These are phyloP conservation scores for Cyphellophora attinorum DNA, from an alignment of 2,329 filamentous ascomycete genomes.

Conservation along the genomic window DNA sequence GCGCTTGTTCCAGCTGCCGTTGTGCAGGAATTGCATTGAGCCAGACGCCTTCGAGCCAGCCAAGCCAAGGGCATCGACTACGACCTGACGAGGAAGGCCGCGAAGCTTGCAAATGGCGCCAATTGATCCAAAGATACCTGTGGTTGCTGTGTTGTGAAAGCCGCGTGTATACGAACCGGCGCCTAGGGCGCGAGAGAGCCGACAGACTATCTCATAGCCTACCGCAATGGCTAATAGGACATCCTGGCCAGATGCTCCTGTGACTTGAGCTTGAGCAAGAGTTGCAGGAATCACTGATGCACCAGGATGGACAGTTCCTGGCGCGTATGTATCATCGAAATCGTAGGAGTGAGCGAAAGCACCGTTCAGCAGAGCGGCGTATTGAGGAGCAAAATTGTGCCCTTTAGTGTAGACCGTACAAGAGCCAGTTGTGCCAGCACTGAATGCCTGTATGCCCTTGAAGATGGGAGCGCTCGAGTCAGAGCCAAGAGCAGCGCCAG, in stretches of 20 bases:
- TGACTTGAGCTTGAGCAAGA: constrained; percentile 23
- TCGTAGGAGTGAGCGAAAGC: constrained; percentile 34
- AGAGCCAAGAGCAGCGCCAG: constrained; percentile 9
- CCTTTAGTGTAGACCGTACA: constrained; percentile 14
- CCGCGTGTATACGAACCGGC: constrained; percentile 22
- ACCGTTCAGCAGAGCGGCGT: constrained; percentile 32
- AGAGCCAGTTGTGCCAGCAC: constrained; percentile 9
- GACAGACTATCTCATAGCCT: constrained; percentile 22
- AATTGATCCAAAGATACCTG: constrained; percentile 26
- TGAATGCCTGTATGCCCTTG: constrained; percentile 8
- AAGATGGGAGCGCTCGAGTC: constrained; percentile 13
- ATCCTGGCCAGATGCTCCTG: constrained; percentile 12
- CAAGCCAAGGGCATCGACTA: constrained; percentile 25
- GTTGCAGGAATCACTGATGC: constrained; percentile 24
- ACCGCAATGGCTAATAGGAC: constrained; percentile 16
- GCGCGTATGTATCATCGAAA: constrained; percentile 36
- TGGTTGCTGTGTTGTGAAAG: constrained; percentile 26
- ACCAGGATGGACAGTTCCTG: constrained; percentile 33
- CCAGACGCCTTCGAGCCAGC: constrained; percentile 26
- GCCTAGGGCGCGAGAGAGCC: constrained; percentile 22
- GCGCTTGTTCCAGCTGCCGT: constrained; percentile 27
- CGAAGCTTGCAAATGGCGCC: constrained; percentile 21
- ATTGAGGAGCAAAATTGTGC: constrained; percentile 21
- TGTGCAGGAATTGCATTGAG: constrained; percentile 28
- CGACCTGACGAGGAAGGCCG: constrained; percentile 9